Evolutionary conservation across 257 asterid species (phyloP), one percentile per base, ranked within the genome.

Genomic region (Solanum habrochaites): DNA sequence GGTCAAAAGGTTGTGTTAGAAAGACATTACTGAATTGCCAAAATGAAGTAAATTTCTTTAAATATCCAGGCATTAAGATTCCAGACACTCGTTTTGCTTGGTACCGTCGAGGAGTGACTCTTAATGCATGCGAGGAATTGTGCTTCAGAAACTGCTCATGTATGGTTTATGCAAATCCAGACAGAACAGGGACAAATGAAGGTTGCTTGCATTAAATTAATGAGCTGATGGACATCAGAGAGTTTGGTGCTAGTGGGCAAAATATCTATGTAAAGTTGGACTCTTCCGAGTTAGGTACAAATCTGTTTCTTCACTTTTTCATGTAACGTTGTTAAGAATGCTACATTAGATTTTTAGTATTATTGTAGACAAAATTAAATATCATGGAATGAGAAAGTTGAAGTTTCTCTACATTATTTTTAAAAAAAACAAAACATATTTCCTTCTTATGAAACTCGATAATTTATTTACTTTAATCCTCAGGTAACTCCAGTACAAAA

Each of bases 1-100:
- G 91, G 89, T 5, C 77, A 37, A 87, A 88, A 8, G 95, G 93
- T 7, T 91, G 94, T 85, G 45, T 35, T 3, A 43, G 93, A 49
- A 89, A 78, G 39, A 82, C 80, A 11, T 27, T 85, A 20, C n/a
- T 88, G 15, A 84, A 89, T 82, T 91, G 93, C 21, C 88, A 87
- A 70, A 47, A 43, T 15, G 40, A 69, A 0, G 86, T 25, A 3
- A 91, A 91, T 13, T 92, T 91, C 85, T 81, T 86, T 27, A 90
- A 64, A 87, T 56, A 86, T 83, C 37, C 89, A 12, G 42, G 67
- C 4, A 6, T 90, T 29, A 91, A 92, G 64, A 52, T 89, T 84
- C 94, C 94, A 1, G 93, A 92, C 60, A 74, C 90, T 1, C 66
- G 71, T 10, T 42, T 84, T 25, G 21, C 39, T 11, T 85, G 67